These are phyloP conservation scores for Eutypella sp. DNA, from an alignment of 2,329 filamentous ascomycete genomes.

Conservation along the genomic window DNA sequence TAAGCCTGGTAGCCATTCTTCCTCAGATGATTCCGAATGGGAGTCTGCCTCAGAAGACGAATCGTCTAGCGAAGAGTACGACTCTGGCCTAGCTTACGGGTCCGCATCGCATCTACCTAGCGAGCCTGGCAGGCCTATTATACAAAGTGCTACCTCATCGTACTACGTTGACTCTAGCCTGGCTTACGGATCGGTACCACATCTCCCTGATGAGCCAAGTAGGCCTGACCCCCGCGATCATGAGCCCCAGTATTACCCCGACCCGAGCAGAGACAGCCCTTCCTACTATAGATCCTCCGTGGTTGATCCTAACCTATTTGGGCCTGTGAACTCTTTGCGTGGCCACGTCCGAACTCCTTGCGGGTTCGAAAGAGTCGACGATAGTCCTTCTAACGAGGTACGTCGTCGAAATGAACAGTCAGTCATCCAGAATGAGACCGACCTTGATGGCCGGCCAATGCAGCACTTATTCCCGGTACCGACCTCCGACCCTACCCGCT, in stretches of 20 bases:
- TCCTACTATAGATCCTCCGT: constrained; percentile 36
- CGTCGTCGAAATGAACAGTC: constrained; percentile 32
- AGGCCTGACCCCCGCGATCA: not conserved
- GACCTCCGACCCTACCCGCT: constrained; percentile 58
- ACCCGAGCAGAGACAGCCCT: constrained; percentile 7
- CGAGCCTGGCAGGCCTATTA: constrained; percentile 6
- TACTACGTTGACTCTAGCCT: not conserved
- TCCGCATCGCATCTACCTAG: constrained; percentile 22
- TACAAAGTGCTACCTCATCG: no score
- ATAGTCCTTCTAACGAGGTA: constrained; percentile 15
- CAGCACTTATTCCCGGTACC: constrained; percentile 63
- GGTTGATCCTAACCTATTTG: constrained; percentile 55
- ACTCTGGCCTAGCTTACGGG: constrained; percentile 41
- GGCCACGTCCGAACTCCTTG: constrained; percentile 52
- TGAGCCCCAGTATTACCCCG: constrained; percentile 14
- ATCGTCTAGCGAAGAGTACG: constrained; percentile 36
- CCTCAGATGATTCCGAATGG: constrained; percentile 48
- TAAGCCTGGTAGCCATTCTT: constrained; percentile 32
- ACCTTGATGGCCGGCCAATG: constrained; percentile 38
- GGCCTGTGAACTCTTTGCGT: constrained; percentile 56
- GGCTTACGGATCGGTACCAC: constrained; percentile 6
- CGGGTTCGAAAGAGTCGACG: constrained; percentile 43
- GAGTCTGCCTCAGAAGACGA: constrained; percentile 51
- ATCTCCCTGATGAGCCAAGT: constrained; percentile 11
- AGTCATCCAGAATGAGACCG: constrained; percentile 29